Conservation (phyloP, 345 rosid genomes). For the Schrenkiella parvula region DNA sequence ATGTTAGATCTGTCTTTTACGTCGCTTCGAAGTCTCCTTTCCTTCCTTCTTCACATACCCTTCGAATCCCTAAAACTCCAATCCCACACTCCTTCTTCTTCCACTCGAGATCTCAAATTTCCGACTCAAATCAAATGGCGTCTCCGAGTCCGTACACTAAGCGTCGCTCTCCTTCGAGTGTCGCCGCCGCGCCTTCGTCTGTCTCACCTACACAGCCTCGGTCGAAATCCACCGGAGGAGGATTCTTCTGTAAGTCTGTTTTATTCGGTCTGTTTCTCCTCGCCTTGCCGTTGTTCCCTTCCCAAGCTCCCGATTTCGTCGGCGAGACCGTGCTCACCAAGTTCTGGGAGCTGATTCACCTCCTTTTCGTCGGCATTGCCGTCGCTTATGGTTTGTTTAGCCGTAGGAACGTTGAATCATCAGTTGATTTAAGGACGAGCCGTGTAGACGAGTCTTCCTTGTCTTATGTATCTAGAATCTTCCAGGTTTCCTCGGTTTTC, state of each 20-base stretch:
- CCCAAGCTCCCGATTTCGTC: constrained; percentile 70
- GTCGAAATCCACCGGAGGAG: constrained; percentile 18
- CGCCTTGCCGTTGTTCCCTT: constrained; percentile 70
- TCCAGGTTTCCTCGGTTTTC: constrained; percentile 52
- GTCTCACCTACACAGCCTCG: neutral
- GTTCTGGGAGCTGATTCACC: constrained; percentile 76
- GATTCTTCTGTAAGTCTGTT: constrained; percentile 52
- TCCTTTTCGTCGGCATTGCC: constrained; percentile 72
- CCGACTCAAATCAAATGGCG: constrained; percentile 34
- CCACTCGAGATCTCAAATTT: neutral
- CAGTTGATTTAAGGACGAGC: constrained; percentile 18
- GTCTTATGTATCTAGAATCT: constrained; percentile 47
- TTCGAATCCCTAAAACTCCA: constrained; percentile 10
- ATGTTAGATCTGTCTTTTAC: constrained; percentile 42
- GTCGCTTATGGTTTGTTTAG: constrained; percentile 84
- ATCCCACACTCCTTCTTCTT: constrained; percentile 7
- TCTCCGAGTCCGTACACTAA: constrained; percentile 33
- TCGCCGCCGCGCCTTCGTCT: constrained; percentile 5
- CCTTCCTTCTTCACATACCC: constrained; percentile 28
- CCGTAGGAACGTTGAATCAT: constrained; percentile 46
- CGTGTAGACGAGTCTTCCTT: constrained; percentile 40
- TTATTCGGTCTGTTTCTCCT: constrained; percentile 50
- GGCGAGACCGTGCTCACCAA: constrained; percentile 43
- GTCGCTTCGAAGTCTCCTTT: constrained; percentile 72
- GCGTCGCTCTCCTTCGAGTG: constrained; percentile 24